Base-by-base conservation (phyloP, 163 green algal genomes). In the Volvox carteri region DNA sequence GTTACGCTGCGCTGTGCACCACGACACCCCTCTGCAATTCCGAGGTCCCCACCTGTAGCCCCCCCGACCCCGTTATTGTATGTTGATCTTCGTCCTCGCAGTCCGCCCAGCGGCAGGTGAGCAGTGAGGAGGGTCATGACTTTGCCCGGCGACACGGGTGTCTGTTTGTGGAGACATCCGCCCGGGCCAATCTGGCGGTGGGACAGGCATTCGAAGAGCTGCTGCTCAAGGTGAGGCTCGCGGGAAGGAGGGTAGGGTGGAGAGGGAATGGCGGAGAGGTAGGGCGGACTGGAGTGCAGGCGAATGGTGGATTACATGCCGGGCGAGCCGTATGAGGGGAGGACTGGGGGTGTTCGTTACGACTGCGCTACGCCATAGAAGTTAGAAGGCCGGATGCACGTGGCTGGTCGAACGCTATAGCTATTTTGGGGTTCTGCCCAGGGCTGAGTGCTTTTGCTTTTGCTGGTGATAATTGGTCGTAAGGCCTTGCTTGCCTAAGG, bases 101-200 rank as follows among this genome's bases (percentile, higher is more conserved):
- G 94, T 90, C 92, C 25, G 90, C 92, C 12, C 87, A 95, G 74
- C 92, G 97, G 18, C 86, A 97, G 90, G 97, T 99, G 9, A 94
- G 78, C 44, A 91, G 46, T 25, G 92, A 97, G 60, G 95, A 98
- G 81, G 97, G 97, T 23, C 87, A 95, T 60, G 93, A 93, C 19
- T 98, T 99, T 94, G 96, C 98, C 4, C 90, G 92, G 39, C 79
- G 92, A 21, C 93, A 98, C 87, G 96, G 96, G 39, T 99, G 96
- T 90, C 91, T 99, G 28, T 99, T 98, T 92, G 95, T 99, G 48
- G 98, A 99, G 94, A 99, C 96, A 0, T 96, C 91, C 79, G 98
- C 98, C 12, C 99, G 99, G 92, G 95, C 92, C 30, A 96, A 97
- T 73, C 72, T 96, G 12, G 96, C 96, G 46, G 97, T 95, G 65